Evolutionary conservation across 23 red algal genomes (phyloP).

Genomic region (Cyanidioschyzon merolae): DNA sequence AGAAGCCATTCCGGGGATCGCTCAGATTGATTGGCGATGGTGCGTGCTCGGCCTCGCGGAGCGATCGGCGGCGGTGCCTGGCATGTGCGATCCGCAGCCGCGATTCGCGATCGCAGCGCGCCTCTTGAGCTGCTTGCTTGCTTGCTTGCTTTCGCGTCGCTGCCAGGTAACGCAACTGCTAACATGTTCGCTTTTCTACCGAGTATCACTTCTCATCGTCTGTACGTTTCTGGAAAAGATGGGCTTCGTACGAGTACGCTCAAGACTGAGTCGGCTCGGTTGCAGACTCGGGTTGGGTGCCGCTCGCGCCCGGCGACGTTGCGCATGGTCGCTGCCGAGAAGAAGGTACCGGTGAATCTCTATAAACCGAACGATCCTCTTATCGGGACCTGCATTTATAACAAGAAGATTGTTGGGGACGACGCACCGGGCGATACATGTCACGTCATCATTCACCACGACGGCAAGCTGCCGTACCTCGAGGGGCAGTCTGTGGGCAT

Average conservation of each 20-base stretch:
- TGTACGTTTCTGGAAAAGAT: not conserved
- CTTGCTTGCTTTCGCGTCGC: too few species aligned
- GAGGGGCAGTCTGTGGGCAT: constrained; percentile 97
- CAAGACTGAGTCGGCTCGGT: not conserved
- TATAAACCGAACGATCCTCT: constrained; percentile 73
- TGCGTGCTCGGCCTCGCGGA: too few species aligned
- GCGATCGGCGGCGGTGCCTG: too few species aligned
- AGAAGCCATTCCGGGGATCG: too few species aligned
- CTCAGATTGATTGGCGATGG: too few species aligned
- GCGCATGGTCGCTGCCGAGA: constrained; percentile 16
- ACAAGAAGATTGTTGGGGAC: constrained; percentile 69
- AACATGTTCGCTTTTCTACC: not conserved
- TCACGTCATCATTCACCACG: constrained; percentile 82
- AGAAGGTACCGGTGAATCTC: constrained; percentile 68
- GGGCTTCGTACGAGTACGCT: not conserved
- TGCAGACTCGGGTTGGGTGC: not conserved
- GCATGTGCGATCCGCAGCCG: too few species aligned
- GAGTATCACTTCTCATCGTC: not conserved
- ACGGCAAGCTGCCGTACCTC: constrained; percentile 73
- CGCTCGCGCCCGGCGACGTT: not conserved
- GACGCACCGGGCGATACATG: constrained; percentile 89
- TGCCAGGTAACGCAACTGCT: too few species aligned
- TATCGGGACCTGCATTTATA: constrained; percentile 56
- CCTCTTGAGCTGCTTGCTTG: too few species aligned
- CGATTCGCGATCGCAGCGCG: too few species aligned